Conservation (phyloP, 83 land plant species). For the Picea mariana region DNA sequence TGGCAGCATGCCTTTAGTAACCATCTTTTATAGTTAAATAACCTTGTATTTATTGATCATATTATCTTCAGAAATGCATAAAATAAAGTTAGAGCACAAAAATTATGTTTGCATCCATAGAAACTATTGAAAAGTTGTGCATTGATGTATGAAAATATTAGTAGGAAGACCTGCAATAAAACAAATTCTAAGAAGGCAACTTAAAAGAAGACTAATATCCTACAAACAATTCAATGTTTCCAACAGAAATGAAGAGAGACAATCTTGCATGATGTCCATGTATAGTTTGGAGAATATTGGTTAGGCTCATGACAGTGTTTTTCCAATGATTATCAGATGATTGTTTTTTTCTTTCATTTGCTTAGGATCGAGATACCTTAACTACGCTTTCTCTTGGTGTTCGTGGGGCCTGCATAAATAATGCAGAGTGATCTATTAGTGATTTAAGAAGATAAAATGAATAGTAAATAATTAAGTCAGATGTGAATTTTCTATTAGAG, state of each 20-base stretch:
- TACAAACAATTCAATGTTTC: constrained; percentile 1
- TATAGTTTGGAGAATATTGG: constrained; percentile 58
- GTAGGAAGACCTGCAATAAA: constrained; percentile 77
- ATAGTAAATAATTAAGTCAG: neutral
- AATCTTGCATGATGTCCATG: constrained; percentile 75
- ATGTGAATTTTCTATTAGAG: neutral
- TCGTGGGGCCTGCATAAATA: constrained; percentile 76
- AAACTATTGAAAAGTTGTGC: constrained; percentile 80
- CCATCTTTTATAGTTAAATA: no score
- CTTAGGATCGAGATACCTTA: constrained; percentile 58
- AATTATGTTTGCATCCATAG: neutral
- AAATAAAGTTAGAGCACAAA: neutral
- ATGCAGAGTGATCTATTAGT: neutral
- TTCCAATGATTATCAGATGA: constrained; percentile 87
- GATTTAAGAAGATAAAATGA: neutral
- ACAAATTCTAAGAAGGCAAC: neutral
- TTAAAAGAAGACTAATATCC: neutral
- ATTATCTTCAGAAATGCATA: neutral
- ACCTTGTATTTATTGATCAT: no score
- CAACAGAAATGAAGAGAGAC: neutral
- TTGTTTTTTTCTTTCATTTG: constrained; percentile 37
- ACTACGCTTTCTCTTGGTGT: constrained; percentile 69
- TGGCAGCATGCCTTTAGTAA: no score
- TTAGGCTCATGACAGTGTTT: constrained; percentile 76
- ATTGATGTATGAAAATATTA: constrained; percentile 83